Conservation (phyloP, 148 eudicot species). For the Fagopyrum tataricum region DNA sequence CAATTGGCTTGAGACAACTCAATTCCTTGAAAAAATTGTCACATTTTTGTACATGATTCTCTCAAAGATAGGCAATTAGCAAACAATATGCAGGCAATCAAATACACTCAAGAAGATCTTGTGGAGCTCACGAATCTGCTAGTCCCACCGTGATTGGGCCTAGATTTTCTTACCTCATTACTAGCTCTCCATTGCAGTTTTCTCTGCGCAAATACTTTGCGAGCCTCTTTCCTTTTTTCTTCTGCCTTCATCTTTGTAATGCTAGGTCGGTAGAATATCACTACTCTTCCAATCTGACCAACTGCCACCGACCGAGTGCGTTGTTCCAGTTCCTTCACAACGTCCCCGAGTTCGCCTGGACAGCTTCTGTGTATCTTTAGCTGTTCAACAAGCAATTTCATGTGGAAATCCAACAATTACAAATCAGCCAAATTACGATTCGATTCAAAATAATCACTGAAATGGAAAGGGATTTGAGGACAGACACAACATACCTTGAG, state of each 20-base stretch:
- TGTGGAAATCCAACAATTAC: no score
- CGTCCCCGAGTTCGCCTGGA: constrained; percentile 73
- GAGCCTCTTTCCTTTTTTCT: constrained; percentile 66
- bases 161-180: constrained; percentile 31
- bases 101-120: background rate
- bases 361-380: constrained; percentile 67
- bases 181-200: constrained; percentile 24
- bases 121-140: constrained; percentile 20
- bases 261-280: constrained; percentile 93
- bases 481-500: constrained; percentile 47
- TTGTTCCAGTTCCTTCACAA: constrained; percentile 54
- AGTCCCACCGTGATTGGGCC: constrained; percentile 33
- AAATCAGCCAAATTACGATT: background rate
- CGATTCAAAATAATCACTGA: background rate
- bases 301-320: constrained; percentile 69
- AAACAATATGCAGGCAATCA: background rate
- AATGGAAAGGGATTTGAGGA: background rate
- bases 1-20: no score
- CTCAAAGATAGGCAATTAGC: background rate
- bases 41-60: background rate
- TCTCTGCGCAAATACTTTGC: constrained; percentile 32
- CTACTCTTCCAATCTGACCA: constrained; percentile 76
- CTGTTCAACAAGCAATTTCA: no score
- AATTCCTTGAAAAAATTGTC: background rate
- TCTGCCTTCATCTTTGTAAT: constrained; percentile 64